phyloP scores from a whole-genome alignment of 306 rosid species.

The Trifolium subterraneum region DNA sequence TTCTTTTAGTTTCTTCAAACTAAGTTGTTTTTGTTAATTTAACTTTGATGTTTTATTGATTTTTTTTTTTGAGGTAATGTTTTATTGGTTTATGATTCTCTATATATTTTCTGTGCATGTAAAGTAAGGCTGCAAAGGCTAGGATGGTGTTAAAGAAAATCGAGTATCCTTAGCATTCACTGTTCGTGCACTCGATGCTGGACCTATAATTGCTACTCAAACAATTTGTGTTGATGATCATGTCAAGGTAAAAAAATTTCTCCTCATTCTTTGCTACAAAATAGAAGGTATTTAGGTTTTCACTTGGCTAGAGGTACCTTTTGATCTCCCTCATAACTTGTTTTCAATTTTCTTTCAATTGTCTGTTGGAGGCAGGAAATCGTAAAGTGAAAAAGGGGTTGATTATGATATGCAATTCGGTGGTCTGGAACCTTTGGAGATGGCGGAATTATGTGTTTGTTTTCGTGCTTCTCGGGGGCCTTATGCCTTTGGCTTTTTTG shows the following conservation, averaged over 20 bases:
- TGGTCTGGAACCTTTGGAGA: too few relatives aligned
- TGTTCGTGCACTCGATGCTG: constrained; percentile 89
- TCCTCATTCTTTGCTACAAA: constrained; percentile 17
- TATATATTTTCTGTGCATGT: background rate
- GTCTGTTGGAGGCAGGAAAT: too few relatives aligned
- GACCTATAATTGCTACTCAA: constrained; percentile 79
- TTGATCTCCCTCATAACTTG: too few relatives aligned
- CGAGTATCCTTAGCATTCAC: constrained; percentile 94
- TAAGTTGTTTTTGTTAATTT: background rate
- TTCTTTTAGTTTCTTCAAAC: background rate
- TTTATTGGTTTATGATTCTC: constrained; percentile 9
- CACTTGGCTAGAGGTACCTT: too few relatives aligned
- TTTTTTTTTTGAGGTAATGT: too few relatives aligned
- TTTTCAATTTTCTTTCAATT: too few relatives aligned
- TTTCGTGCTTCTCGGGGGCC: too few relatives aligned
- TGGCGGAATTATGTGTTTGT: too few relatives aligned
- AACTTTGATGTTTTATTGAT: background rate
- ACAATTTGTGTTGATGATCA: constrained; percentile 67
- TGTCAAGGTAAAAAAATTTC: constrained; percentile 59
- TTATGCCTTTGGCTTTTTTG: too few relatives aligned
- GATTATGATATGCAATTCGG: too few relatives aligned
- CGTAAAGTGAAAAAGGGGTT: too few relatives aligned
- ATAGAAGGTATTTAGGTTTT: background rate
- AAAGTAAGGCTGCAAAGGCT: constrained; percentile 73
- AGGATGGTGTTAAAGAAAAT: constrained; percentile 90